Evolutionary conservation across 306 rosid species (phyloP).

Genomic region (Castanea mollissima): DNA sequence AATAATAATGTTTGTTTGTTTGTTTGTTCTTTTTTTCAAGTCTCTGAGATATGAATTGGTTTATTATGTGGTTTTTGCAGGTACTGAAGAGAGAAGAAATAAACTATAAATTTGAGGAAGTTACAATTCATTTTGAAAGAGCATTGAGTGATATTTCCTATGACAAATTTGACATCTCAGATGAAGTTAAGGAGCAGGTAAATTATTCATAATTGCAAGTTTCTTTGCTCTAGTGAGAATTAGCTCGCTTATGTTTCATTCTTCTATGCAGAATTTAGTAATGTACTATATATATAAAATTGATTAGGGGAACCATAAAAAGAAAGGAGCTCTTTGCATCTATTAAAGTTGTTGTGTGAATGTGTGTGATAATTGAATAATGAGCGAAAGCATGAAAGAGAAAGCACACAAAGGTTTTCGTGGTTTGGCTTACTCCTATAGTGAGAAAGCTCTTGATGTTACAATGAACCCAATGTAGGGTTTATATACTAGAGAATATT

Average conservation of each 20-base stretch:
- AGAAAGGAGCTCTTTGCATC: neutral
- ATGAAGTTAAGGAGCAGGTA: conserved; percentile 93
- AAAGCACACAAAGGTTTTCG: too few species aligned
- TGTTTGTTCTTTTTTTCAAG: neutral
- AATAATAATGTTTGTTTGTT: too few species aligned
- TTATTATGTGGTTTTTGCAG: conserved; percentile 34
- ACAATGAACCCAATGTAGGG: too few species aligned
- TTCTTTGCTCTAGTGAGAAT: neutral
- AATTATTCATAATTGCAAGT: conserved; percentile 5
- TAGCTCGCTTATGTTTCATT: neutral
- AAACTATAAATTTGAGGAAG: conserved; percentile 45
- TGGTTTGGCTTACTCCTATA: too few species aligned
- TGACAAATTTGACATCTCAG: conserved; percentile 61
- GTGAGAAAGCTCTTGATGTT: too few species aligned
- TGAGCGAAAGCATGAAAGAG: too few species aligned
- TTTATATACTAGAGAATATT: too few species aligned
- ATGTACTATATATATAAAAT: neutral
- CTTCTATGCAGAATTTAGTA: neutral
- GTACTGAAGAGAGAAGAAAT: conserved; percentile 62
- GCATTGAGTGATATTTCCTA: conserved; percentile 45
- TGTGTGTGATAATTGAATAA: too few species aligned
- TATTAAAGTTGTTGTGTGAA: too few species aligned
- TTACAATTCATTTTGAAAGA: conserved; percentile 57
- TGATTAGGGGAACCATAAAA: neutral
- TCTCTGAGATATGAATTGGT: neutral